A percentile compares a stretch with the other conserved stretches of the same genome.
Evolutionary conservation across 2,329 filamentous ascomycete species (phyloP).

Genomic region (Periconia sp.): DNA sequence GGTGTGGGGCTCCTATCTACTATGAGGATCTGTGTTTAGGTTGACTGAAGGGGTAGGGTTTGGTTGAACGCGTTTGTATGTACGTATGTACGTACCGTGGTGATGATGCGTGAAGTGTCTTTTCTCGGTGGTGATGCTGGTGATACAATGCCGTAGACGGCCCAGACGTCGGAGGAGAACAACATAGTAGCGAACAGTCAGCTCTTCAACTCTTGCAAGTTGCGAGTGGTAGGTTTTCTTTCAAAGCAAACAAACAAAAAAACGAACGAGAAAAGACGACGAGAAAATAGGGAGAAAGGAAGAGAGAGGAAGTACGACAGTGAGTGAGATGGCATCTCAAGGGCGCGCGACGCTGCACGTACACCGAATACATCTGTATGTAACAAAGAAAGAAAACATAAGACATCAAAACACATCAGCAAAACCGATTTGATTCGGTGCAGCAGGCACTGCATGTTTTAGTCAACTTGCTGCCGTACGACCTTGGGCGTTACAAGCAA

Average conservation of each 20-base stretch:
- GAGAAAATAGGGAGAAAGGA: slow-evolving; percentile 3
- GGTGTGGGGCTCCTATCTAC: not conserved
- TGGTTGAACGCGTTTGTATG: too few species aligned
- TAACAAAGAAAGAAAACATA: too few species aligned
- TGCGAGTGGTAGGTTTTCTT: slow-evolving; percentile 2
- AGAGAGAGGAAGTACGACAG: not conserved
- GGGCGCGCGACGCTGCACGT: too few species aligned
- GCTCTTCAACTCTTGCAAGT: not conserved
- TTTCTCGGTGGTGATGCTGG: too few species aligned
- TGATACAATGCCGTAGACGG: slow-evolving; percentile 17
- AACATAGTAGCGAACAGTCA: slow-evolving; percentile 10
- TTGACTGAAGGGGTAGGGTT: too few species aligned
- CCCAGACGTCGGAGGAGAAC: slow-evolving; percentile 16
- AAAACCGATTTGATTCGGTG: too few species aligned
- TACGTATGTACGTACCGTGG: not conserved
- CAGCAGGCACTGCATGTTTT: too few species aligned
- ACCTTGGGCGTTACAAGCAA: too few species aligned
- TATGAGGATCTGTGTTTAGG: not conserved
- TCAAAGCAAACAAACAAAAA: not conserved
- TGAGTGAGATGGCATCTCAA: not conserved
- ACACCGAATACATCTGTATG: too few species aligned
- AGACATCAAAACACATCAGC: too few species aligned
- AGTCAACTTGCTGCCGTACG: too few species aligned
- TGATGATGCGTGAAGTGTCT: slow-evolving; percentile 11
- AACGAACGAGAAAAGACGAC: too few species aligned